Base-by-base conservation (phyloP, 495 filamentous ascomycete species). In the Rhypophila decipiens region DNA sequence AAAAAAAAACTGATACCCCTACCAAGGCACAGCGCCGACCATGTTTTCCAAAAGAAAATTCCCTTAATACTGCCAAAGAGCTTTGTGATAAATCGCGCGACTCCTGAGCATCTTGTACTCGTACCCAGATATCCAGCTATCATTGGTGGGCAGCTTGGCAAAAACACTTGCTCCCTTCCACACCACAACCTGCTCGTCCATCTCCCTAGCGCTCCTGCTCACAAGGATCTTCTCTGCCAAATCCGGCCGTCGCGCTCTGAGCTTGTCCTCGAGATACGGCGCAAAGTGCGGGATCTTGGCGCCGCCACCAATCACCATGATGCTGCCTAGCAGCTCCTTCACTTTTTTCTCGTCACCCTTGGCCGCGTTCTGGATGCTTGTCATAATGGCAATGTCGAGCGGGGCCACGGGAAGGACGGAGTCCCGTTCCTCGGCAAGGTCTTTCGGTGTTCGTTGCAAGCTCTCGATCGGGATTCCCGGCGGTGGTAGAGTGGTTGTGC, bases 91-190 rank as follows among this genome's bases (percentile, higher is more conserved):
- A 60, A 98, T 66, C 36, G 88, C 66, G 53, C 93, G 78, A 29
- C 77, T 77, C 31, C 93, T 90, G 35, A 95, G 65, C 51, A 87
- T 79, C 63, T 96, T 88, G 68, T 94, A 97, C 68, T 97, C 93
- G 46, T 83, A 70, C 45, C 79, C 75, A 1, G 84, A 84, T 53
- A 97, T 88, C 93, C 93, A 97, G 64, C 83, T 88, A 68, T 98
- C 94, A 66, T 96, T 96, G 9, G 85, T 87, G 23, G 73, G 70
- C 60, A 98, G 70, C 69, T 95, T 91, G n/a, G 87, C 90, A 73
- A 96, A 98, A 22, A 98, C 87, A 58, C 90, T 95, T 3, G 86
- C 94, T 2, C 93, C 93, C 75, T 98, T 98, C 93, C 93, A 98
- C 5, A 86, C 85, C 24, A 97, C 86, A 5, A 96, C 90, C 61